Evolutionary conservation across 495 filamentous ascomycete genomes (phyloP), one percentile per base, ranked within the genome.

Genomic region (Penicillium nucicola): DNA sequence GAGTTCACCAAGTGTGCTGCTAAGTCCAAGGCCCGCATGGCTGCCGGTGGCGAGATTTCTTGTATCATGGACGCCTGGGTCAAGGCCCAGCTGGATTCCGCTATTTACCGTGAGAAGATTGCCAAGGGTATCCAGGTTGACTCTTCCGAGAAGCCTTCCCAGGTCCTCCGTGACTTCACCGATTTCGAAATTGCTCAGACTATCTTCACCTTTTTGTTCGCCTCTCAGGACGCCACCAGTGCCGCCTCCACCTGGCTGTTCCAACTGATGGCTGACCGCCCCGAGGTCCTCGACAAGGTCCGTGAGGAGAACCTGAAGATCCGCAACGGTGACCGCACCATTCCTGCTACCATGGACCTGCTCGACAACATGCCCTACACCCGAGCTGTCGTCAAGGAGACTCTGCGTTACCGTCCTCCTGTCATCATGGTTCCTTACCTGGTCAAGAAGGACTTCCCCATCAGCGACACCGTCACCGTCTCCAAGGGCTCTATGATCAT

Each of bases 381-480:
- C 25, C 88, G 90, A 44, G 93, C 90, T 34, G 87, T 95, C 42
- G 88, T 98, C 48, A 89, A 93, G 62, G 93, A 98, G 76, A 86
- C 87, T 31, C 82, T 98, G 35, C 88, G 93, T 56, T 97, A 96
- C 77, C 88, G 95, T 38, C 95, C 93, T 36, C 93, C 93, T 49
- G 93, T 98, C 57, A 81, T 97, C 74, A 97, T 98, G 93, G 90
- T 96, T 40, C 93, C 93, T 31, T 97, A 97, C 67, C 67, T 95
- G 45, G 89, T 82, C 60, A 98, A 97, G 86, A 96, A 95, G 75
- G 75, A 84, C 40, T 98, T 97, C 84, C 90, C 92, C 45, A 87
- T 98, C 68, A 89, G 86, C 41, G 83, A 88, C 38, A 85, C 78
- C 14, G 95, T 97, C 69, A 95, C 89, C 22, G 86, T 89, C 45